Evolutionary conservation across 164 flowering plant species (phyloP).

Genomic region (Litsea cubeba): DNA sequence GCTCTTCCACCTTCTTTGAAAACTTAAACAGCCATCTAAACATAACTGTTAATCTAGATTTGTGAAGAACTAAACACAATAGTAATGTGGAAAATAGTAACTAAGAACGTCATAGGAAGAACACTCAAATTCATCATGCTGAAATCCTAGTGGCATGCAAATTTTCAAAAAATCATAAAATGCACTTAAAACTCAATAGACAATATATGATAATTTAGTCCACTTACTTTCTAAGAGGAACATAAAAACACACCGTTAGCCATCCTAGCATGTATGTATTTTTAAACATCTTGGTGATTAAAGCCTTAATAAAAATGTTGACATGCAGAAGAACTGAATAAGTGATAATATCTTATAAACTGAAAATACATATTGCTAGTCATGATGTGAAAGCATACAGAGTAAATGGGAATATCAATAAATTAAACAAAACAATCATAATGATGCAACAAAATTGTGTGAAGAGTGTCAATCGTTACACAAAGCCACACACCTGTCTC

Average conservation of each 20-base stretch:
- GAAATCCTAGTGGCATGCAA: too few species aligned
- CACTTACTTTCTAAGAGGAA: too few species aligned
- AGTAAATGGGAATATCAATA: background rate
- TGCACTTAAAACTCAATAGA: too few species aligned
- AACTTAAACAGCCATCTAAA: too few species aligned
- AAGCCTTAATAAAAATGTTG: background rate
- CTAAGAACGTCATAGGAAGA: too few species aligned
- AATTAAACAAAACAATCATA: background rate
- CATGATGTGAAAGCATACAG: background rate
- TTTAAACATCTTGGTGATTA: background rate
- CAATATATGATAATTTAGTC: too few species aligned
- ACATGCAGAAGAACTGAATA: background rate
- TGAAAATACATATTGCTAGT: background rate
- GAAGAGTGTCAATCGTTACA: background rate
- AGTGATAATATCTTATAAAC: background rate
- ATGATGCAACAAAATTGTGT: background rate
- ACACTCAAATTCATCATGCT: too few species aligned
- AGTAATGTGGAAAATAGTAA: too few species aligned
- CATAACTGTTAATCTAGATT: too few species aligned
- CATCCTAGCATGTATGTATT: background rate
- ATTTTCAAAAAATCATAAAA: too few species aligned
- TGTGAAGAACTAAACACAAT: too few species aligned
- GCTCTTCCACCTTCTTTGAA: too few species aligned
- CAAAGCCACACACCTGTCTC: conserved; percentile 42
- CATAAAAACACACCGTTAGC: background rate